Conservation (phyloP, 306 rosid species). For the Begonia fuchsioides region DNA sequence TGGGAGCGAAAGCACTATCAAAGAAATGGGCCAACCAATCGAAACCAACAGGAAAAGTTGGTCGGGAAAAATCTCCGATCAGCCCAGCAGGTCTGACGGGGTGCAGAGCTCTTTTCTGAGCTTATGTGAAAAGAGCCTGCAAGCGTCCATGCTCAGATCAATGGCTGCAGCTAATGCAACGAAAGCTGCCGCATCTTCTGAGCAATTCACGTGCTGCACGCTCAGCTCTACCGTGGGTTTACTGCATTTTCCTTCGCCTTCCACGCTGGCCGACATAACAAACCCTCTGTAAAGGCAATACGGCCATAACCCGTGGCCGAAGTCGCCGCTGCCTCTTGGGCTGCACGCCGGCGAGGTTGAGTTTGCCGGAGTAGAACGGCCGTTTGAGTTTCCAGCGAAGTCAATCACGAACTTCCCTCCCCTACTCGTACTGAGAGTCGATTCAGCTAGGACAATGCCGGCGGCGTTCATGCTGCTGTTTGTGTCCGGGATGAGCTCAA, state of each 20-base stretch:
- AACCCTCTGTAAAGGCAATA: slow-evolving; percentile 45
- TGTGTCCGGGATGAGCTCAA: slow-evolving; percentile 40
- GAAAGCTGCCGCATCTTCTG: slow-evolving; percentile 14
- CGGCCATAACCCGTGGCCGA: slow-evolving; percentile 68
- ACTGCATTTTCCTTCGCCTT: slow-evolving; percentile 14
- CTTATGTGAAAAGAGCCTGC: slow-evolving; percentile 9
- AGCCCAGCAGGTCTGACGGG: slow-evolving; percentile 8
- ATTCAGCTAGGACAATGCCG: slow-evolving; percentile 45
- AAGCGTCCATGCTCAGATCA: slow-evolving; percentile 17
- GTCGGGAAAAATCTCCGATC: background rate
- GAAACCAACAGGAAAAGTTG: no score
- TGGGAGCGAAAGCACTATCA: background rate
- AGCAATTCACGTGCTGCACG: slow-evolving; percentile 14
- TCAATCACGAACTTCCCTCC: slow-evolving; percentile 40
- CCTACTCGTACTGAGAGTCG: slow-evolving; percentile 31
- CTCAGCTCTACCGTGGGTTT: slow-evolving; percentile 11
- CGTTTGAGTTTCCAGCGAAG: slow-evolving; percentile 9
- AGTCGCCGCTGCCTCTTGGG: slow-evolving; percentile 65
- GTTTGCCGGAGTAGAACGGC: slow-evolving; percentile 18
- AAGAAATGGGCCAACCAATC: background rate
- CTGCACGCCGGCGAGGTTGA: slow-evolving; percentile 53
- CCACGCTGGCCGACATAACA: slow-evolving; percentile 12
- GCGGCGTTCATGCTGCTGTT: slow-evolving; percentile 32
- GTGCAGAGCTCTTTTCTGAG: slow-evolving; percentile 16
- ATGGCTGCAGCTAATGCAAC: slow-evolving; percentile 16